Conservation (phyloP, 2,329 filamentous ascomycete species). For the Conoideocrella luteorostrata region DNA sequence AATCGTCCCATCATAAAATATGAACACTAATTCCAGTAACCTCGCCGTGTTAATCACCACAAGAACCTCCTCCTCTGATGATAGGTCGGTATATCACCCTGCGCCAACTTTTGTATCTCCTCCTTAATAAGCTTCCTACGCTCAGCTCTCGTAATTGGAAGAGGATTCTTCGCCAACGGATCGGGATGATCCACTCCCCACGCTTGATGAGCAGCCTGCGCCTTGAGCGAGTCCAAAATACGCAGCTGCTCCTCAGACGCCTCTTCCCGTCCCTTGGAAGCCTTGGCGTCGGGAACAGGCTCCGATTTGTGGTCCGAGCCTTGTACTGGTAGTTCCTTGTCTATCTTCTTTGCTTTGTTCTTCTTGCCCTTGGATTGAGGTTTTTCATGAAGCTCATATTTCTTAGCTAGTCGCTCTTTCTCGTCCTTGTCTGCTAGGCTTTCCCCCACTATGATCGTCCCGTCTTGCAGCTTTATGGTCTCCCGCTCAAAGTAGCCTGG, state of each 20-base stretch:
- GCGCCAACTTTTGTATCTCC: slow-evolving; percentile 44
- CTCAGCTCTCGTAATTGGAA: slow-evolving; percentile 45
- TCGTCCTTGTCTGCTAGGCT: slow-evolving; percentile 26
- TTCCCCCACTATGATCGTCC: slow-evolving; percentile 34
- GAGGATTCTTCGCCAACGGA: slow-evolving; percentile 30
- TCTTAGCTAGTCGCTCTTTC: slow-evolving; percentile 12
- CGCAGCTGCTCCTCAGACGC: slow-evolving; percentile 21
- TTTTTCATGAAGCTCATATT: slow-evolving; percentile 19
- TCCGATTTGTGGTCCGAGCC: no score
- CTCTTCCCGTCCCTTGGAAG: slow-evolving; percentile 10
- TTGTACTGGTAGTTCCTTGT: no score
- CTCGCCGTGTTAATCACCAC: no score
- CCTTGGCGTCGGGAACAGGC: no score
- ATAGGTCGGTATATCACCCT: slow-evolving; percentile 38
- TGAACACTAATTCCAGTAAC: no score
- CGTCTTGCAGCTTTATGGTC: slow-evolving; percentile 41
- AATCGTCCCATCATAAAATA: no score
- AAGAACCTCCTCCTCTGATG: slow-evolving; percentile 52
- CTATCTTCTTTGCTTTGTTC: slow-evolving; percentile 1
- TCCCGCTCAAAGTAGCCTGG: slow-evolving; percentile 43
- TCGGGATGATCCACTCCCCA: slow-evolving; percentile 30
- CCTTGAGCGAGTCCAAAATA: slow-evolving; percentile 25
- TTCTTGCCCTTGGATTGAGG: slow-evolving; percentile 10
- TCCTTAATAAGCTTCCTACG: slow-evolving; percentile 52
- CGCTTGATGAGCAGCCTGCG: slow-evolving; percentile 25